Percentiles rank a stretch among this genome's conserved stretches.
Conservation (phyloP, 768 basidiomycete genomes). For the Lentinus tigrinus region DNA sequence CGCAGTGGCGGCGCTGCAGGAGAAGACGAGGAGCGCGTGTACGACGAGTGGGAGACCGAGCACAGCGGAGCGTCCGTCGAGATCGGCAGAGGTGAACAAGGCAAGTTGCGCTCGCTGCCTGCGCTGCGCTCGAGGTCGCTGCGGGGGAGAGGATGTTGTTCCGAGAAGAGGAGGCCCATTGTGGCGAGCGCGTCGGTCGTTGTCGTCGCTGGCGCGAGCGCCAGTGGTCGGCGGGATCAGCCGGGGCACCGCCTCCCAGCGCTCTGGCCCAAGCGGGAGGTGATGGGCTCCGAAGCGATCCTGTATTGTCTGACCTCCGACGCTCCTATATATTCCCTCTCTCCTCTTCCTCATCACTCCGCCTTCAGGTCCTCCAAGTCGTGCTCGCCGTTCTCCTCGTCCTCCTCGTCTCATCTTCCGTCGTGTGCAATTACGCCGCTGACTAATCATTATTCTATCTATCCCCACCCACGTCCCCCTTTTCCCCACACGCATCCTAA, state of each 20-base stretch:
- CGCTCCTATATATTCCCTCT: neutral
- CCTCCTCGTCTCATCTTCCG: neutral
- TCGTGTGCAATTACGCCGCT: neutral
- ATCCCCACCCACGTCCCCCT: neutral
- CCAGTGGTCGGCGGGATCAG: slow-evolving; percentile 1
- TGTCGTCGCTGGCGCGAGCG: neutral
- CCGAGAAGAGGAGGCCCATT: neutral
- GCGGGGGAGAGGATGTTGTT: slow-evolving; percentile 4
- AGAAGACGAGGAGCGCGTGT: neutral
- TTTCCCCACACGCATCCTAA: neutral
- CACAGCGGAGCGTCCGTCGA: neutral
- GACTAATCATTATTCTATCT: slow-evolving; percentile 1
- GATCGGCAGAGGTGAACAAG: neutral
- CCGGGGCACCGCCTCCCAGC: neutral
- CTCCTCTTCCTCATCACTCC: neutral
- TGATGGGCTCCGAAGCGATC: neutral
- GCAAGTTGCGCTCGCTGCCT: neutral
- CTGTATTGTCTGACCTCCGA: neutral
- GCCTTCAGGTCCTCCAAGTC: neutral
- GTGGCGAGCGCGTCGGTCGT: neutral
- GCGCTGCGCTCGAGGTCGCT: neutral
- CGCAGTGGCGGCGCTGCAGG: neutral
- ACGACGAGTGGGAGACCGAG: neutral
- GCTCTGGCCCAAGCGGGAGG: neutral
- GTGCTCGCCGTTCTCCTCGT: neutral